Percentiles rank a stretch among this genome's conserved stretches.
Evolutionary conservation across 1,139 yeast genomes (phyloP).

Genomic region (Taiozyma sp.): DNA sequence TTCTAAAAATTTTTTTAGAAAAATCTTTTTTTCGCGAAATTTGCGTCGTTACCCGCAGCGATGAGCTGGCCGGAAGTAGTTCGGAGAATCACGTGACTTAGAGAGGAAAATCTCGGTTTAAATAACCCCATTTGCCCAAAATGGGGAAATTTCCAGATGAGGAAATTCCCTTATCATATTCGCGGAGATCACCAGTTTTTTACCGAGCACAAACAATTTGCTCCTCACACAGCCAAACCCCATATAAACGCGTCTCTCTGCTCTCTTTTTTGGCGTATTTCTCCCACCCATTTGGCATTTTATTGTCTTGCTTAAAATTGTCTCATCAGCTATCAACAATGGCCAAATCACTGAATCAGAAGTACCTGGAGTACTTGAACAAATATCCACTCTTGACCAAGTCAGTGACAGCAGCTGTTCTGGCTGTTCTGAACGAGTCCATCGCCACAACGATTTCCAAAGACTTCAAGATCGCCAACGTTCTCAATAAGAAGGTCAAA

Average conservation of each 20-base stretch:
- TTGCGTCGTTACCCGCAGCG: not conserved
- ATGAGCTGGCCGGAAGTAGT: not conserved
- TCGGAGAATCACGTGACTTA: not conserved
- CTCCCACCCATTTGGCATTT: not conserved
- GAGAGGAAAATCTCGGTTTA: not conserved
- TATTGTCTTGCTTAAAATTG: not conserved
- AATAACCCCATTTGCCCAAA: not conserved
- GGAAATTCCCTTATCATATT: not conserved
- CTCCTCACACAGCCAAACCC: not conserved
- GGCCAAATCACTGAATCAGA: conserved; percentile 19
- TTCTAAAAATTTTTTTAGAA: not conserved
- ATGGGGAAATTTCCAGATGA: not conserved
- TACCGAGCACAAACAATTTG: not conserved
- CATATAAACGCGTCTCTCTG: not conserved
- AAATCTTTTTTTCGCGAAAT: not conserved
- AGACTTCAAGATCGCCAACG: conserved; percentile 29
- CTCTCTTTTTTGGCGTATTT: not conserved
- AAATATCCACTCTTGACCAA: conserved; percentile 58
- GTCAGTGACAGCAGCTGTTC: conserved; percentile 51
- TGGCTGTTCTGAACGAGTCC: conserved; percentile 56
- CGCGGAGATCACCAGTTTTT: not conserved
- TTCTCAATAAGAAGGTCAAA: conserved; percentile 18
- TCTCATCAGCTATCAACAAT: not conserved
- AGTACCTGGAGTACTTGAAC: conserved; percentile 38
- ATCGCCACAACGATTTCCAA: conserved; percentile 51